Evolutionary conservation across 441 rosid species (phyloP), one percentile per base, ranked within the genome.

Genomic region (Pelargonium exstipulatum): DNA sequence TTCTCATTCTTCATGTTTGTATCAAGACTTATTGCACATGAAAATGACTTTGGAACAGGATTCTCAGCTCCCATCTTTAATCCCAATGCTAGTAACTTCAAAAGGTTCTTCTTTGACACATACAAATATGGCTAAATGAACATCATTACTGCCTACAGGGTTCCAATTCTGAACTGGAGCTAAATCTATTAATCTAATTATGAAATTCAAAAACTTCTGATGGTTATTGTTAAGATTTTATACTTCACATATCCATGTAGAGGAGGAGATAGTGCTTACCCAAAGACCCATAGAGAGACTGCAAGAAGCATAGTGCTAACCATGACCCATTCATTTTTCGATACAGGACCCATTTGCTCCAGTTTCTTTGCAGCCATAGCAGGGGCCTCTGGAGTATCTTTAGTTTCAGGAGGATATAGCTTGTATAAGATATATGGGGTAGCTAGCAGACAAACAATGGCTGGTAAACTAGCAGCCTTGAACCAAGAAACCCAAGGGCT

Each of bases 401-500:
- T 91, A 69, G 71, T 84, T 84, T 93, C 96, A 17, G 98, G 98
- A 83, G 98, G 98, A 75, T 87, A 91, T 71, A 93, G 84, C 77
- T 86, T 93, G 65, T 90, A 93, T 22, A 93, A 82, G 76, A 93
- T 65, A 69, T 84, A 65, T 37, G 97, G 98, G 43, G 97, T 89
- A 37, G 78, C 88, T 13, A 93, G 83, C 71, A 93, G 89, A 66
- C 84, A 84, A 67, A 89, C 49, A 69, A 89, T 13, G 43, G 96
- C 97, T 0, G 98, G 97, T 73, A 93, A 78, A 83, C 90, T 82
- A 64, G 98, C 95, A 9, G 93, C 97, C 80, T 88, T 88, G 74
- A 93, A 88, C 98, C 98, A 93, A 57, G 91, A 83, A 73, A 93
- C 81, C 98, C 98, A 93, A 16, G 98, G 98, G 79, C 71, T 88